Percentiles rank a stretch among this genome's conserved stretches.
Evolutionary conservation across 2,329 filamentous ascomycete species (phyloP).

Genomic region (Alternaria alternata): DNA sequence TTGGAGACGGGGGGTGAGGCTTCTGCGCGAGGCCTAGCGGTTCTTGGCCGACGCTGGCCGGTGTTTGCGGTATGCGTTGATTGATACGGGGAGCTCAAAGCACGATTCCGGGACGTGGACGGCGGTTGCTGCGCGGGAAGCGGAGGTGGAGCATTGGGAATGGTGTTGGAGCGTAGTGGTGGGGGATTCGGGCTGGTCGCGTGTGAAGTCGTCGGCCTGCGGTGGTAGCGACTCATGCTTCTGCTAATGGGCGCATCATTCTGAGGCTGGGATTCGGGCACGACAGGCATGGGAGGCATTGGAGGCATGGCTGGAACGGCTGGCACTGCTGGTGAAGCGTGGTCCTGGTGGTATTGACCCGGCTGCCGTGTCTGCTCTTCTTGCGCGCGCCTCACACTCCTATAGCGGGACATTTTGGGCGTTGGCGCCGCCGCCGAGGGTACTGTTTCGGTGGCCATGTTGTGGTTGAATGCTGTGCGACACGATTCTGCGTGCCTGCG

Average conservation of each 20-base stretch:
- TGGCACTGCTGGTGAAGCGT: conserved; percentile 17
- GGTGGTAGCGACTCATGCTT: conserved; percentile 54
- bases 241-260: conserved; percentile 39
- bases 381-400: conserved; percentile 62
- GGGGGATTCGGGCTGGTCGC: conserved; percentile 34
- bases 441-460: conserved; percentile 45
- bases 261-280: conserved; percentile 31
- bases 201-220: conserved; percentile 41
- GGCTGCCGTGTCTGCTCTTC: conserved; percentile 37
- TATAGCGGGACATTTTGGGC: conserved; percentile 65
- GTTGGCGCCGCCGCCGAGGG: conserved; percentile 31
- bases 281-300: conserved; percentile 36
- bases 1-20: conserved; percentile 27
- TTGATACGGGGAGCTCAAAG: conserved; percentile 39
- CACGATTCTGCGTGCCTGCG: conserved; percentile 31
- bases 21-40: conserved; percentile 32
- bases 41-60: conserved; percentile 38
- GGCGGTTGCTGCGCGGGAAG: conserved; percentile 19
- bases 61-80: conserved; percentile 28
- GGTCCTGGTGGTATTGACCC: conserved; percentile 22
- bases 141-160: conserved; percentile 22
- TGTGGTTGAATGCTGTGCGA: conserved; percentile 32
- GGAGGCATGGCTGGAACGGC: conserved; percentile 18
- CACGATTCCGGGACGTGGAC: conserved; percentile 35
- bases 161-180: conserved; percentile 35